Percentiles rank a stretch among this genome's conserved stretches.
phyloP scores from a whole-genome alignment of 2,329 filamentous ascomycete species.

The Gaeumannomyces tritici region DNA sequence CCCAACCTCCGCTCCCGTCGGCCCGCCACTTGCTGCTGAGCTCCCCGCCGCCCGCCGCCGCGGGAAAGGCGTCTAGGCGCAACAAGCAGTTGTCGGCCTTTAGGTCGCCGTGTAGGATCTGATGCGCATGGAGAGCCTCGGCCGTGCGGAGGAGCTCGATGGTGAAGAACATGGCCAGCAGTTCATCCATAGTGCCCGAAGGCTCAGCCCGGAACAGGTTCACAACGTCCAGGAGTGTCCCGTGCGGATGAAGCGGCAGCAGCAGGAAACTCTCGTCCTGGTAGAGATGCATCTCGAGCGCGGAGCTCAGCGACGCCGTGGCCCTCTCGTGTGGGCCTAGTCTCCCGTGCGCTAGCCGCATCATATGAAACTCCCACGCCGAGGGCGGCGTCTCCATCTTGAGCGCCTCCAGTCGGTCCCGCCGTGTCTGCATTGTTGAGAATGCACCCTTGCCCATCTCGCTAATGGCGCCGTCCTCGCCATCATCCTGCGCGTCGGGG shows the following conservation, averaged over 20 bases:
- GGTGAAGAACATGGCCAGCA: constrained; percentile 88
- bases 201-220: constrained; percentile 71
- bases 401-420: constrained; percentile 65
- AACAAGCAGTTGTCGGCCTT: constrained; percentile 95
- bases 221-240: constrained; percentile 88
- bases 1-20: constrained; percentile 71
- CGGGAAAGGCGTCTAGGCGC: constrained; percentile 53
- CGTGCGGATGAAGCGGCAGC: constrained; percentile 79
- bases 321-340: constrained; percentile 63
- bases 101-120: constrained; percentile 82
- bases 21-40: constrained; percentile 59
- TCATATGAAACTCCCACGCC: constrained; percentile 95
- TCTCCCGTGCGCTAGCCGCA: constrained; percentile 70
- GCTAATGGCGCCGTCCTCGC: constrained; percentile 31
- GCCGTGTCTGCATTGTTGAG: constrained; percentile 37
- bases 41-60: constrained; percentile 16
- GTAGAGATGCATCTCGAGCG: constrained; percentile 87
- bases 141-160: constrained; percentile 85
- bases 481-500: constrained; percentile 33
- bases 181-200: constrained; percentile 76
- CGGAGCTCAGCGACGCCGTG: constrained; percentile 67
- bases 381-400: constrained; percentile 90
- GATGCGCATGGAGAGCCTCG: constrained; percentile 72
- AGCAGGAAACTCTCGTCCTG: constrained; percentile 83
- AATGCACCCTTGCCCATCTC: constrained; percentile 55